Evolutionary conservation across 441 rosid genomes (phyloP).

Genomic region (Kokia cookei): DNA sequence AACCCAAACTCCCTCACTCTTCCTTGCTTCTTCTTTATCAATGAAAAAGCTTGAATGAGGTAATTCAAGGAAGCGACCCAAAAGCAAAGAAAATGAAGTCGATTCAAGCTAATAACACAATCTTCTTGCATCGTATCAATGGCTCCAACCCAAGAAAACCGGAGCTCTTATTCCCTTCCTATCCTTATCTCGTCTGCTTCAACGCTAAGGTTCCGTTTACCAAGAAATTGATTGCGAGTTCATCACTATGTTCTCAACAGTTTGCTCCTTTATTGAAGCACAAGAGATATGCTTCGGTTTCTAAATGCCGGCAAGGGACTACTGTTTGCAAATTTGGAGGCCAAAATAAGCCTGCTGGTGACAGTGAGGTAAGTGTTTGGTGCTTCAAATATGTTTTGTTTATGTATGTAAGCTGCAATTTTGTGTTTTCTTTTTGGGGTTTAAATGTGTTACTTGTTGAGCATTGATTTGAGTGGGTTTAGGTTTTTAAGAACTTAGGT

Average conservation of each 20-base stretch:
- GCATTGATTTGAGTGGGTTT: background rate
- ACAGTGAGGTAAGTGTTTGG: conserved; percentile 27
- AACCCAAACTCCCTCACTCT: background rate
- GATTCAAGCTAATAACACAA: background rate
- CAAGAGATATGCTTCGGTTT: background rate
- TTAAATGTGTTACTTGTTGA: background rate
- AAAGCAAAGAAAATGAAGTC: background rate
- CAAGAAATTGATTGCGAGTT: conserved; percentile 20
- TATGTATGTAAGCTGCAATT: background rate
- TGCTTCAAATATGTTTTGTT: too few species aligned
- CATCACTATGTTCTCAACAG: background rate
- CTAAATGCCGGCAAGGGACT: conserved; percentile 19
- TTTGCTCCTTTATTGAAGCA: conserved; percentile 25
- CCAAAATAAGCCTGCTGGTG: conserved; percentile 37
- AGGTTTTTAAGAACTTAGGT: background rate
- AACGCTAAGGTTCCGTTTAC: conserved; percentile 3
- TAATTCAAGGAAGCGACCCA: background rate
- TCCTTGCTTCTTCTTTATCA: background rate
- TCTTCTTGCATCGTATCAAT: background rate
- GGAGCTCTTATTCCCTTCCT: background rate
- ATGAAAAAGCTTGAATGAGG: background rate
- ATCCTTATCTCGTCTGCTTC: background rate
- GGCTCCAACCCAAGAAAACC: conserved; percentile 3
- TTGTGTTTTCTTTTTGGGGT: background rate
- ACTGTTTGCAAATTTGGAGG: conserved; percentile 51